Evolutionary conservation across 345 rosid species (phyloP), one percentile per base, ranked within the genome.

Genomic region (Balakata baccata): DNA sequence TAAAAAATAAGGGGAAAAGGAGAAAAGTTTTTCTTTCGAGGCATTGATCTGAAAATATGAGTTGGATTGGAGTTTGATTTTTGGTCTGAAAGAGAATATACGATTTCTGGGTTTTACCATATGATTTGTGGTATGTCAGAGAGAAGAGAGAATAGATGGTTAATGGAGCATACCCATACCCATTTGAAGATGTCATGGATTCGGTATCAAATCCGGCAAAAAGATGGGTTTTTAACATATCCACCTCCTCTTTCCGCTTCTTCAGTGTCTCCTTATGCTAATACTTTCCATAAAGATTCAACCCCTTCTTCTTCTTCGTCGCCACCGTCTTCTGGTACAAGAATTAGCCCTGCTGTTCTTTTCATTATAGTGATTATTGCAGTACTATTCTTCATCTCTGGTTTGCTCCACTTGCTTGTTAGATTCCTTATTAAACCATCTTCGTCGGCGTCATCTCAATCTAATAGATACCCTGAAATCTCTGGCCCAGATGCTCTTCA

Each of bases 361-460:
- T 73, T 77, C 39, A 73, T 77, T 59, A 77, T 77, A 72, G 75
- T 77, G 67, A 77, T 77, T 62, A 73, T 77, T 51, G 80, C 80
- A 11, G 72, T 77, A 17, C 72, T 77, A 9, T 77, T 77, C 38
- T 77, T 77, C 73, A 67, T 77, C 20, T 77, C 80, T 18, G 80
- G 80, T 68, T 68, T 77, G 59, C 80, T 77, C 69, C 80, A 77
- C 68, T 68, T 77, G 68, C 76, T 77, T 38, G 76, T 77, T 67
- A 67, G 80, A 67, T 77, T 77, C 80, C 71, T 77, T n/a, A 72
- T 77, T 39, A 72, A 73, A 10, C 76, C 80, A 52, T 43, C 80
- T 64, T 64, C 80, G 14, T 49, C 68, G 16, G 61, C 39, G 17
- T 50, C 75, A 14, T 69, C 78, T 29, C 68, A 51, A 18, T 69